These are phyloP conservation scores for Fusarium miscanthi DNA, from an alignment of 2,329 filamentous ascomycete species.

Conservation along the genomic window DNA sequence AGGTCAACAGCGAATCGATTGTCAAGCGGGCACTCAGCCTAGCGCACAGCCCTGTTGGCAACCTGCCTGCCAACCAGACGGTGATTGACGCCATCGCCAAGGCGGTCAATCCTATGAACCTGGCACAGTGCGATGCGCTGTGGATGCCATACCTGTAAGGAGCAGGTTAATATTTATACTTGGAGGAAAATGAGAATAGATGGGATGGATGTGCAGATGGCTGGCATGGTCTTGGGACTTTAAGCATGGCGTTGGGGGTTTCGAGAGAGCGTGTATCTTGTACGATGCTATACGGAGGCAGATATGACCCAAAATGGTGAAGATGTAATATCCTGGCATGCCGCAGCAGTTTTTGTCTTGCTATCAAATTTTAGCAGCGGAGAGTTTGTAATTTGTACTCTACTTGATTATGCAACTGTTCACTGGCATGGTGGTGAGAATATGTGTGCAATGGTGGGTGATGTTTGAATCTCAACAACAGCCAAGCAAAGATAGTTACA, in stretches of 20 bases:
- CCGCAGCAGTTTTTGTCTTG: not conserved
- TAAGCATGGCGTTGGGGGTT: constrained; percentile 47
- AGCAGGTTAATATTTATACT: constrained; percentile 6
- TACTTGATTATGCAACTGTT: not conserved
- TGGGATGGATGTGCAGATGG: constrained; percentile 1
- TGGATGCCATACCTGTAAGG: constrained; percentile 95
- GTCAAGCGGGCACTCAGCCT: constrained; percentile 90
- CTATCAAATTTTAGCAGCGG: not conserved
- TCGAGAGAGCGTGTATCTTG: constrained; percentile 24
- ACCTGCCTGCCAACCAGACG: constrained; percentile 94
- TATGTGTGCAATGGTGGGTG: not conserved
- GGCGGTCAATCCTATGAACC: constrained; percentile 89
- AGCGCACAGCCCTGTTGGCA: constrained; percentile 80
- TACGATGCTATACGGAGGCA: constrained; percentile 11
- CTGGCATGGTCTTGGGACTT: constrained; percentile 34
- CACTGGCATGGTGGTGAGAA: not conserved
- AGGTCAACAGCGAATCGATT: constrained; percentile 88
- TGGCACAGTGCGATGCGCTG: constrained; percentile 88
- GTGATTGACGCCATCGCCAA: constrained; percentile 94
- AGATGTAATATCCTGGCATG: not conserved
- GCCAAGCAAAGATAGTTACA: not conserved
- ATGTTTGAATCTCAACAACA: not conserved
- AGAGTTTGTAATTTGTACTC: not conserved
- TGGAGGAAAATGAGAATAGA: constrained; percentile 7
- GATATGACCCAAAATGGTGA: constrained; percentile 14